Percentiles rank a stretch among this genome's conserved stretches.
These are phyloP conservation scores for Melaleuca alternifolia DNA, from an alignment of 345 rosid genomes.

Conservation along the genomic window DNA sequence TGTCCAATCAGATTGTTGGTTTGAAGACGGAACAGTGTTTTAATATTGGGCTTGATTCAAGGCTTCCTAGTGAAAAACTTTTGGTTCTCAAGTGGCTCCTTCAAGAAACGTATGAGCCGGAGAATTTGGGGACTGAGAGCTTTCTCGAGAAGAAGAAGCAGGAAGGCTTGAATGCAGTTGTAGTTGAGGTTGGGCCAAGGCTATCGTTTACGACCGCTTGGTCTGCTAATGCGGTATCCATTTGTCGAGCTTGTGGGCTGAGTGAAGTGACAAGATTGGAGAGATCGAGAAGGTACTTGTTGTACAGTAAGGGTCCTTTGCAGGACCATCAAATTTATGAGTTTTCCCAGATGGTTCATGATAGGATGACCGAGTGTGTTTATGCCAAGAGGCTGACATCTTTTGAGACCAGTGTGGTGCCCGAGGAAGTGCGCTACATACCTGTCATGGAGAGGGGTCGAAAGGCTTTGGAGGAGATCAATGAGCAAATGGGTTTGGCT, in stretches of 20 bases:
- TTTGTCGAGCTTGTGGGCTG: slow-evolving; percentile 72
- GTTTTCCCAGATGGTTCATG: slow-evolving; percentile 80
- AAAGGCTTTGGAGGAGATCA: slow-evolving; percentile 78
- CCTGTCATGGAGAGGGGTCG: slow-evolving; percentile 88
- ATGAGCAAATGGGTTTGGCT: slow-evolving; percentile 86
- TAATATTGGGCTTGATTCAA: slow-evolving; percentile 47
- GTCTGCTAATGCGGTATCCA: slow-evolving; percentile 89
- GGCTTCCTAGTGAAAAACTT: slow-evolving; percentile 39
- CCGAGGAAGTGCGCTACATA: slow-evolving; percentile 59
- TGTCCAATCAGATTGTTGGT: slow-evolving; percentile 58
- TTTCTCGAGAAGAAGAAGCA: slow-evolving; percentile 71
- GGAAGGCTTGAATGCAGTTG: slow-evolving; percentile 42
- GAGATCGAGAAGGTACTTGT: slow-evolving; percentile 75
- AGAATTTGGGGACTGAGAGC: slow-evolving; percentile 62
- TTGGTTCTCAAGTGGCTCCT: slow-evolving; percentile 70
- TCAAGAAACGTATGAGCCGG: slow-evolving; percentile 85
- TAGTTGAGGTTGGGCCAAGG: slow-evolving; percentile 83
- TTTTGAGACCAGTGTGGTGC: slow-evolving; percentile 56
- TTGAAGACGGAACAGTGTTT: slow-evolving; percentile 82
- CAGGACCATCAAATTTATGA: slow-evolving; percentile 43
- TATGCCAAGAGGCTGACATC: slow-evolving; percentile 50
- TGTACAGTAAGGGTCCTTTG: slow-evolving; percentile 47
- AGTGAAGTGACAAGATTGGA: slow-evolving; percentile 71
- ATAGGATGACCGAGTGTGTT: slow-evolving; percentile 84
- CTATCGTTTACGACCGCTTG: slow-evolving; percentile 90